Evolutionary conservation across 164 flowering plant genomes (phyloP).

Genomic region (Annona squamosa): DNA sequence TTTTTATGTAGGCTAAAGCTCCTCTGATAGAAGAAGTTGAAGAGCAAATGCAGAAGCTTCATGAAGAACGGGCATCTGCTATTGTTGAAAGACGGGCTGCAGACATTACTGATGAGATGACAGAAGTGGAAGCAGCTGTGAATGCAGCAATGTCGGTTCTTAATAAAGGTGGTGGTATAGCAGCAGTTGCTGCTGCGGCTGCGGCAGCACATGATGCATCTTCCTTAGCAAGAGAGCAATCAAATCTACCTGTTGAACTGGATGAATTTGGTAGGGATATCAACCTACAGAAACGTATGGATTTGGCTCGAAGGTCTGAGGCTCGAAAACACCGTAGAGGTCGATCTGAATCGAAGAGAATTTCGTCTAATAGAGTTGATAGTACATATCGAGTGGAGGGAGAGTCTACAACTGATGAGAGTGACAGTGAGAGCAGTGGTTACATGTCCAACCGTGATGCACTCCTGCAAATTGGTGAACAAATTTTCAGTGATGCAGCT

Average conservation of each 20-base stretch:
- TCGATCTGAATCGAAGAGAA: constrained; percentile 49
- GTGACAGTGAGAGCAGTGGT: constrained; percentile 74
- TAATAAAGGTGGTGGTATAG: constrained; percentile 44
- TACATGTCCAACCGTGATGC: constrained; percentile 49
- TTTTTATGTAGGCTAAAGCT: constrained; percentile 62
- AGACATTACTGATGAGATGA: constrained; percentile 78
- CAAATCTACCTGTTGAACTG: constrained; percentile 51
- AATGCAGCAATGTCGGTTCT: constrained; percentile 61
- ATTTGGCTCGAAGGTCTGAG: constrained; percentile 58
- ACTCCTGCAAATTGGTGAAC: constrained; percentile 65
- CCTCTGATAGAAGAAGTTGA: constrained; percentile 92
- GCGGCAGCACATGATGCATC: constrained; percentile 65
- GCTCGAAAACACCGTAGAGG: constrained; percentile 55
- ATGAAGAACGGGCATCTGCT: constrained; percentile 73
- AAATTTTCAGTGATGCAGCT: constrained; percentile 75
- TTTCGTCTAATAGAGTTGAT: constrained; percentile 39
- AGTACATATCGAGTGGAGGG: constrained; percentile 60
- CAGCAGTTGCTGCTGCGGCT: constrained; percentile 41
- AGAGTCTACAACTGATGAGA: constrained; percentile 95
- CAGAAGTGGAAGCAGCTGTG: constrained; percentile 72
- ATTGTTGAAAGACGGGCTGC: constrained; percentile 64
- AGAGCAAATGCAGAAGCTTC: constrained; percentile 81
- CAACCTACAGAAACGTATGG: constrained; percentile 77
- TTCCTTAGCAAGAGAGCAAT: constrained; percentile 37
- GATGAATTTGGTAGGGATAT: constrained; percentile 93